These are phyloP conservation scores for Pseudocercospora fijiensis DNA, from an alignment of 2,329 filamentous ascomycete species.

Conservation along the genomic window DNA sequence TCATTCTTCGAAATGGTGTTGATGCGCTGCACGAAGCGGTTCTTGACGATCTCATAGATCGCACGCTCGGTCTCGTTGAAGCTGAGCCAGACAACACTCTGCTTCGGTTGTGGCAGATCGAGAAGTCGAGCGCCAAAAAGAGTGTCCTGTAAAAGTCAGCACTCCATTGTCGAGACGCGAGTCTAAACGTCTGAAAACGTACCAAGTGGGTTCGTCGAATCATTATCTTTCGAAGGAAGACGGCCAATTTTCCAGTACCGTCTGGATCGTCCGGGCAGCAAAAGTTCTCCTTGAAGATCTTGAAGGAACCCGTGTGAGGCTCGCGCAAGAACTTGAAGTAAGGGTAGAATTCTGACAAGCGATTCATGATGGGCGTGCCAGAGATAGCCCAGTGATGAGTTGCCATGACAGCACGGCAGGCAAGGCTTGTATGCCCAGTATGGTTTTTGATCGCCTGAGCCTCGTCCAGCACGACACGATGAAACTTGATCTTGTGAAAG, in stretches of 20 bases:
- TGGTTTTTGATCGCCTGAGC: slow-evolving; percentile 90
- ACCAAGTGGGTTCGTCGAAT: slow-evolving; percentile 54
- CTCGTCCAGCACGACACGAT: slow-evolving; percentile 75
- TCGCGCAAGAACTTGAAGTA: slow-evolving; percentile 50
- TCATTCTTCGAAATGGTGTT: slow-evolving; percentile 35
- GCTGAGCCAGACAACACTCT: slow-evolving; percentile 45
- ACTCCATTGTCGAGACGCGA: neutral
- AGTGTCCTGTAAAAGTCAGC: slow-evolving; percentile 38
- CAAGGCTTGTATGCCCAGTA: slow-evolving; percentile 43
- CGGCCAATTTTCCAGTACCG: slow-evolving; percentile 40
- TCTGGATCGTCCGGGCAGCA: slow-evolving; percentile 33
- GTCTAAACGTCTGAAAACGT: neutral
- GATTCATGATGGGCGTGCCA: slow-evolving; percentile 46
- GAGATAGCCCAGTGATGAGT: slow-evolving; percentile 46
- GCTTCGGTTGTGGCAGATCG: slow-evolving; percentile 52
- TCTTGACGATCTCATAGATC: slow-evolving; percentile 55
- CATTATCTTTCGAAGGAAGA: slow-evolving; percentile 50
- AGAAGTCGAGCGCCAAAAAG: slow-evolving; percentile 57
- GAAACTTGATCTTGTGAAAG: slow-evolving; percentile 47
- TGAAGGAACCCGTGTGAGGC: slow-evolving; percentile 43
- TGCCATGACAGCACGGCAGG: slow-evolving; percentile 45
- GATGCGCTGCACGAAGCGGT: slow-evolving; percentile 46
- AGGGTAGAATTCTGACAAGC: slow-evolving; percentile 37
- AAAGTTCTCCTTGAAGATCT: slow-evolving; percentile 49
- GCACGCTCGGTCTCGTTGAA: slow-evolving; percentile 55